Evolutionary conservation across 192 early-diverging fungal genomes (phyloP), one percentile per base, ranked within the genome.

Genomic region (Phycomyces nitens): DNA sequence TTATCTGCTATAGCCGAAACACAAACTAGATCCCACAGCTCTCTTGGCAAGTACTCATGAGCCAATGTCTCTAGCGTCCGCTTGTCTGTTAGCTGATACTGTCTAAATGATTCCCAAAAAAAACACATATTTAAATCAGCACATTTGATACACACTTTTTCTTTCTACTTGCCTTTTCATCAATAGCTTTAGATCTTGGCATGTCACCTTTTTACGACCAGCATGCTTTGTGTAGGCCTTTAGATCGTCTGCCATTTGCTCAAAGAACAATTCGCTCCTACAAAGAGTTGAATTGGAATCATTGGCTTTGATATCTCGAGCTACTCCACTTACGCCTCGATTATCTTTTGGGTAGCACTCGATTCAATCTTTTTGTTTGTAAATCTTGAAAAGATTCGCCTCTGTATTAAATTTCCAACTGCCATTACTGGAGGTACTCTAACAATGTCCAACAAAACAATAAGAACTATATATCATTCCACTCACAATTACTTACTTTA

Each of bases 171-270:
- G 52, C 60, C 60, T 49, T 39, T 50, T 15, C 60, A 62, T 62
- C 20, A 62, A 49, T 53, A 62, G 34, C 8, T 53, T 26, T 24
- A 62, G 34, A 12, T 62, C 60, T 38, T 52, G 4, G 12, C 6
- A 18, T 34, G 14, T 26, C 16, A 62, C 14, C 8, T 49, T 39
- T 22, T 12, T 66, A 11, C 70, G 58, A 27, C 67, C 70, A 6
- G 75, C 66, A 63, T 77, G 75, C 3, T 64, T 18, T 10, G 75
- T 66, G 57, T 77, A 77, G 1, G 69, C 71, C 15, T 71, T 64
- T 10, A 77, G 52, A 41, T 77, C 75, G 52, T 69, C 61, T 11
- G 64, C 15, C 1, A 64, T 51, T 50, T 77, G 75, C 34, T 72
- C 70, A 61, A 77, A 73, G 27, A 73, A 77, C 40, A 63, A 38